Base-by-base conservation (phyloP, 1,284 basidiomycete species). In the Athelia psychrophila region DNA sequence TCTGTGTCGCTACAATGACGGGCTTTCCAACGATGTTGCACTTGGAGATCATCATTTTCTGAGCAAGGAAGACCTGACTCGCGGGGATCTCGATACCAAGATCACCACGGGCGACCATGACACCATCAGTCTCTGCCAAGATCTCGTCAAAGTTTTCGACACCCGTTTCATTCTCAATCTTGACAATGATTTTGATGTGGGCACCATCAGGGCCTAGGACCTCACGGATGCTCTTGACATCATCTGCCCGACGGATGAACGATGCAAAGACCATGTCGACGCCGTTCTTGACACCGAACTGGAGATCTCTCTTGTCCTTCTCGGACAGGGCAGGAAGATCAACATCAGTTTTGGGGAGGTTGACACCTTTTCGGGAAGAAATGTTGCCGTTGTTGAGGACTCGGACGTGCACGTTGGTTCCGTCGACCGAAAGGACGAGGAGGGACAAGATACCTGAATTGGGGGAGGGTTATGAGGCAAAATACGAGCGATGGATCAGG, bases 31-130 rank as follows among this genome's bases (percentile, higher is more conserved):
- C 87, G 62, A 95, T 88, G 79, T 96, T 97, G 78, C 94, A 97
- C 78, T 98, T 98, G 58, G 95, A 85, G 63, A 98, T 98, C 94
- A 98, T 98, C 95, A 98, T 98, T 79, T 98, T 98, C 72, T 98
- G 95, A 20, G 95, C 95, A 66, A 97, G 80, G 80, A 98, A 98
- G 47, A 98, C 95, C 68, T 98, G 95, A 64, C 88, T 92, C 44
- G 95, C 95, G 23, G 97, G 97, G 61, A 98, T 98, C 76, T 98
- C 95, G 63, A 98, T 98, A 74, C 95, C 95, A 51, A 98, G 81
- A 70, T 98, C 95, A 73, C 95, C 95, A 77, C 95, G 93, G 58
- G 95, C 95, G 55, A 98, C 95, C 95, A 98, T 98, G 65, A 98
- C 95, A 77, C 95, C 95, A 67, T 98, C 95, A 30, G 90, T 84